These are phyloP conservation scores for Petunia secreta DNA, from an alignment of 257 asterid species.

Conservation along the genomic window DNA sequence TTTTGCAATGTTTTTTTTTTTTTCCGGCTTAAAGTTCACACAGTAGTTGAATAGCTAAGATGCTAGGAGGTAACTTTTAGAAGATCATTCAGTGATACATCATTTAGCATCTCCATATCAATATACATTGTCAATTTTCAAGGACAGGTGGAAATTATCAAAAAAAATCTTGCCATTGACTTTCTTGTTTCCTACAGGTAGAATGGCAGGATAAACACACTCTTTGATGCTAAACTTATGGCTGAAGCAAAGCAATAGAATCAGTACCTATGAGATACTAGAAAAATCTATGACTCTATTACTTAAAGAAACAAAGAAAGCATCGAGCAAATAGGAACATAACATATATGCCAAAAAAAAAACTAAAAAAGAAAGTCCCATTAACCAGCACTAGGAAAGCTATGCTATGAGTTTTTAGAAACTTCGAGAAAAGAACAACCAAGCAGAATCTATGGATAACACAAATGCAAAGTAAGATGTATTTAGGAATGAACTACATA, in stretches of 20 bases:
- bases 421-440: too few relatives aligned
- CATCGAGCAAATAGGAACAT: background rate
- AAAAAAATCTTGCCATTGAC: slow-evolving; percentile 69
- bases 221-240: slow-evolving; percentile 82
- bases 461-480: background rate
- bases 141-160: slow-evolving; percentile 3
- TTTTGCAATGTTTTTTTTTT: background rate
- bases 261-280: background rate
- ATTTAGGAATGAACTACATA: background rate
- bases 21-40: background rate
- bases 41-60: slow-evolving; percentile 11
- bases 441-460: background rate
- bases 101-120: too few relatives aligned
- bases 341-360: background rate
- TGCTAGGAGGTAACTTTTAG: too few relatives aligned
- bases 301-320: background rate
- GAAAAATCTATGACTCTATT: background rate
- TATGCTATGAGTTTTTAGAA: background rate
- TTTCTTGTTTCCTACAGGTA: slow-evolving; percentile 59
- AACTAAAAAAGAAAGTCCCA: background rate
- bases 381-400: background rate
- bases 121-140: background rate
- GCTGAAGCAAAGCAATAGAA: slow-evolving; percentile 44
- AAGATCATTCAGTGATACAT: too few relatives aligned
- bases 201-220: slow-evolving; percentile 84